phyloP scores from a whole-genome alignment of 306 rosid genomes.

The Vigna hirtella region DNA sequence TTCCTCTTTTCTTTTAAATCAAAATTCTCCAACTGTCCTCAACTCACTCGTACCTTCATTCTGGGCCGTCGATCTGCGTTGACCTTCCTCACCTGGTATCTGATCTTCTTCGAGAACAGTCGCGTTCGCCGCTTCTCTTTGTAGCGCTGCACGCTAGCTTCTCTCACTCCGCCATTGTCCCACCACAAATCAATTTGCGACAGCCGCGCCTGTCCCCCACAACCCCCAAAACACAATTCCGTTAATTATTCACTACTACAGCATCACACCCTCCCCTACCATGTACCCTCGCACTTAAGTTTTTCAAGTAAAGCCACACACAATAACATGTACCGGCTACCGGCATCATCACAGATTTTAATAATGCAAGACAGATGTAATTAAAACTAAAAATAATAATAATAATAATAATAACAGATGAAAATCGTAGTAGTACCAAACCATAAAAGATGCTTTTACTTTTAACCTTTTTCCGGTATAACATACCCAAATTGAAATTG shows the following conservation, averaged over 20 bases:
- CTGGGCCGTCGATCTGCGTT: constrained; percentile 94
- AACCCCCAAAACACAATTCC: not conserved
- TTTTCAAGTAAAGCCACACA: no score
- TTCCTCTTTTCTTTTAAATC: constrained; percentile 11
- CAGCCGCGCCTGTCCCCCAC: constrained; percentile 67
- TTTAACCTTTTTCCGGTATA: not conserved
- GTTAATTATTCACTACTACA: constrained; percentile 31
- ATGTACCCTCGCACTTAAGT: not conserved
- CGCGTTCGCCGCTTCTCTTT: constrained; percentile 85
- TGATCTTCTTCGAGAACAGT: constrained; percentile 80
- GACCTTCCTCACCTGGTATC: constrained; percentile 85
- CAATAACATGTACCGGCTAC: no score
- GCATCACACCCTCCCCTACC: not conserved
- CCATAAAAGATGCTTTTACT: not conserved
- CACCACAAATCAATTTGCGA: constrained; percentile 73
- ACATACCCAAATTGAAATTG: not conserved
- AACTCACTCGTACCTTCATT: constrained; percentile 69
- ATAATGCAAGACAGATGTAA: constrained; percentile 9
- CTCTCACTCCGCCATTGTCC: constrained; percentile 71
- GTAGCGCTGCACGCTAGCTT: constrained; percentile 80
- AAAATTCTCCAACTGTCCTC: constrained; percentile 31
- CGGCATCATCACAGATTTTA: not conserved
- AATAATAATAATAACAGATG: not conserved
- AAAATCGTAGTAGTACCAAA: not conserved
- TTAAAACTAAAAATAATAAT: not conserved